Evolutionary conservation across 2,329 filamentous ascomycete species (phyloP), one percentile per base, ranked within the genome.

Genomic region (Didymella keratinophila): DNA sequence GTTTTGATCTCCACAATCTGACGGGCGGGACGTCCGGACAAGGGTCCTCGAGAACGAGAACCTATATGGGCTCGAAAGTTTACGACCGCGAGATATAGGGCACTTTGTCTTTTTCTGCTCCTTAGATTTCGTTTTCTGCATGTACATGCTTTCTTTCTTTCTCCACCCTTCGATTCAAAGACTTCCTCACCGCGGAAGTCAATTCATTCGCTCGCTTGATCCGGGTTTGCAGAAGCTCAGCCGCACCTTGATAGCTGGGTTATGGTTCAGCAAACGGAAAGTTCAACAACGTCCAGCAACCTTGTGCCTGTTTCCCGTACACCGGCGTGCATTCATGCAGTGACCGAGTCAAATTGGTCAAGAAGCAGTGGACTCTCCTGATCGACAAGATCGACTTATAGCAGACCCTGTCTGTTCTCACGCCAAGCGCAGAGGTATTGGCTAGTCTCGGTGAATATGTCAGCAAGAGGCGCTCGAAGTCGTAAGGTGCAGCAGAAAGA

Each of bases 401-500:
- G 18, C 16, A 36, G 9, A n/a, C 46, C 18, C 6, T 23, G 32
- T 23, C 28, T 23, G 16, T 36, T n/a, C 14, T 9, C 11, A 42
- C 20, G 12, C 34, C 53, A 32, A 34, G 34, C 16, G 14, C 27
- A 34, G 27, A n/a, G 7, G 14, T 4, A 30, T 32, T 11, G 18
- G 20, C 27, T 16, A 28, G 12, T 27, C 14, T 14, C 34, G 20
- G 21, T 27, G 18, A 21, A 46, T 23, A 79, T 79, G 77, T 77
- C 77, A 28, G 76, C 75, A 54, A 66, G 77, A 67, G 77, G 77
- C 36, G 76, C 76, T 14, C 68, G 74, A 21, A 74, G 75, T 53
- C 73, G 77, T 5, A 79, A 79, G 63, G 74, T 72, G n/a, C 71
- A 76, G 53, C 66, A 70, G 30, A 78, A 78, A 56, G 70, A 77